Evolutionary conservation across 108 stramenopile genomes (phyloP).

Genomic region (Nitzschia sp.): DNA sequence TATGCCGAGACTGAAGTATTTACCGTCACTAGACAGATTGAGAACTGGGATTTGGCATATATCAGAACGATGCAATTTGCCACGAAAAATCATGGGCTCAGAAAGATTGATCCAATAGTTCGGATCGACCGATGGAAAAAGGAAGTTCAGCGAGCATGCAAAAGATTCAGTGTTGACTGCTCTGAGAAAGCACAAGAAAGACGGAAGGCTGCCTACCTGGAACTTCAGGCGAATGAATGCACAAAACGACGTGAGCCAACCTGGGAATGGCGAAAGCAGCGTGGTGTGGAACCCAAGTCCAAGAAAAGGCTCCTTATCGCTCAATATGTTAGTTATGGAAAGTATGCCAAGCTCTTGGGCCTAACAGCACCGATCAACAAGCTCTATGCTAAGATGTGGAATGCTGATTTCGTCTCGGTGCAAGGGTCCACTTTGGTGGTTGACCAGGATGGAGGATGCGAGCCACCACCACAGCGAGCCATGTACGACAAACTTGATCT

Average conservation of each 20-base stretch:
- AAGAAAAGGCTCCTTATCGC: slow-evolving; percentile 1
- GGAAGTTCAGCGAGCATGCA: background rate
- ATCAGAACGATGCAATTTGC: slow-evolving; percentile 4
- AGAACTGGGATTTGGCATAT: background rate
- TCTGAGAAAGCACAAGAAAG: background rate
- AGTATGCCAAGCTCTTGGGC: background rate
- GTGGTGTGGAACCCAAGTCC: background rate
- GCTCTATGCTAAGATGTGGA: slow-evolving; percentile 5
- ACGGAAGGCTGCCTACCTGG: background rate
- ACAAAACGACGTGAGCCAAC: background rate
- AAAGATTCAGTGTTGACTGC: background rate
- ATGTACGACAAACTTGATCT: background rate
- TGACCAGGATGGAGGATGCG: slow-evolving; percentile 2
- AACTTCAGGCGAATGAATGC: background rate
- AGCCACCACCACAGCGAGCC: background rate
- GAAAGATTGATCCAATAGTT: background rate
- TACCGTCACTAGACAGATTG: slow-evolving; percentile 12
- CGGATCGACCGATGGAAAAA: slow-evolving; percentile 5
- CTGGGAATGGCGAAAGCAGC: background rate
- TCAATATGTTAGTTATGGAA: background rate
- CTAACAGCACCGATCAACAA: slow-evolving; percentile 15
- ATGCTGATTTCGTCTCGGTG: slow-evolving; percentile 2
- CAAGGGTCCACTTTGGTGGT: background rate
- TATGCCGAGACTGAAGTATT: slow-evolving; percentile 13
- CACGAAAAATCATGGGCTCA: background rate